Conservation (phyloP, 1,284 basidiomycete species). For the Papiliotrema flavescens region DNA sequence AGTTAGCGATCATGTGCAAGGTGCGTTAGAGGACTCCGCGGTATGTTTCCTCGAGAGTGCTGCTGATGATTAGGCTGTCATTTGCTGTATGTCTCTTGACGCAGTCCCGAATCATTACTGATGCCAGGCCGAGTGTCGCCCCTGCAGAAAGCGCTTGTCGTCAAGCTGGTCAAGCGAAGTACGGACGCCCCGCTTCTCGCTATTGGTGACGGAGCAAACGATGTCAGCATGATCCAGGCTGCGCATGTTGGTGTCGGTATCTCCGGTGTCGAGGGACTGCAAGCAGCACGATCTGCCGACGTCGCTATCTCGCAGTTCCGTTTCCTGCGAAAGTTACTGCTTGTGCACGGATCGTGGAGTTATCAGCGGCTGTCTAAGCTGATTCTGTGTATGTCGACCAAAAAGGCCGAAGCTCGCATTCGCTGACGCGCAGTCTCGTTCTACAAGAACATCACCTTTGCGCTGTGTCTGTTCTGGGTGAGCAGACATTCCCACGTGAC, state of each 20-base stretch:
- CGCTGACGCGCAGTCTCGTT: conserved; percentile 68
- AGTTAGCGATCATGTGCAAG: conserved; percentile 97
- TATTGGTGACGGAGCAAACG: conserved; percentile 68
- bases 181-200: conserved; percentile 86
- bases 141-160: conserved; percentile 94
- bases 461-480: conserved; percentile 98
- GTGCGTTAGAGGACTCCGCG: conserved; percentile 15
- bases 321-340: conserved; percentile 89
- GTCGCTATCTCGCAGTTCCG: conserved; percentile 98
- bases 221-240: conserved; percentile 61
- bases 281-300: conserved; percentile 95
- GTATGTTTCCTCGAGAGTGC: conserved; percentile 6
- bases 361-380: conserved; percentile 93
- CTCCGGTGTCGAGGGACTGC: conserved; percentile 95
- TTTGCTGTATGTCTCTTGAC: conserved; percentile 70
- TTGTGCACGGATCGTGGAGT: conserved; percentile 98
- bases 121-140: conserved; percentile 87
- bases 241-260: conserved; percentile 84
- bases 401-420: too few relatives aligned
- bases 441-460: conserved; percentile 95
- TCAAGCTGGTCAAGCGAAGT: conserved; percentile 98
- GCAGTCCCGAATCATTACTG: neutral
- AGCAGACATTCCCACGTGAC: neutral
- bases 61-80: conserved; percentile 61
- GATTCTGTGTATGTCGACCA: conserved; percentile 70